phyloP scores from a whole-genome alignment of 768 basidiomycete genomes.

The Arthromyces matolae region DNA sequence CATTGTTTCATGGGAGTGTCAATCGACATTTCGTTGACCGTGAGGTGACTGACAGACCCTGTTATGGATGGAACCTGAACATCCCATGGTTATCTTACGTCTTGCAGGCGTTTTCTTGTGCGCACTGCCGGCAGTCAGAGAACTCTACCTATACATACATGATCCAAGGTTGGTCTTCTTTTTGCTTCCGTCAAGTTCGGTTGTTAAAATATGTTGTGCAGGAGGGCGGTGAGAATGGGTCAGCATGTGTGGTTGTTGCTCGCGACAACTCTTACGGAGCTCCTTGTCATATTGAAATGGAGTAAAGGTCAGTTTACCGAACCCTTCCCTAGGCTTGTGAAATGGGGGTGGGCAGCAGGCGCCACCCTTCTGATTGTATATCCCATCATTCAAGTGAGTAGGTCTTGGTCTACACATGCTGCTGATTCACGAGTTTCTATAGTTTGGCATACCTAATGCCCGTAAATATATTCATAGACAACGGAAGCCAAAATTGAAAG shows the following conservation, averaged over 20 bases:
- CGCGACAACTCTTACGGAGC: conserved; percentile 80
- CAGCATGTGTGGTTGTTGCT: conserved; percentile 85
- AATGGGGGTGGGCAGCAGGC: conserved; percentile 64
- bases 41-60: conserved; percentile 35
- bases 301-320: conserved; percentile 64
- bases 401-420: neutral
- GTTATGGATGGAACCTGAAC: conserved; percentile 89
- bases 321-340: conserved; percentile 60
- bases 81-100: conserved; percentile 74
- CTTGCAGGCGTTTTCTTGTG: conserved; percentile 79
- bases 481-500: conserved; percentile 32
- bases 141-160: conserved; percentile 80
- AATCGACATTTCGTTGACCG: conserved; percentile 2
- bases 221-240: conserved; percentile 84
- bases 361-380: conserved; percentile 61
- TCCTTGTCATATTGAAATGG: conserved; percentile 82
- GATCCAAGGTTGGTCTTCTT: conserved; percentile 57
- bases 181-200: neutral
- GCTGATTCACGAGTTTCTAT: conserved; percentile 8
- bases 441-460: conserved; percentile 66
- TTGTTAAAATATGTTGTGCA: conserved; percentile 24
- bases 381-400: conserved; percentile 61
- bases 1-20: neutral
- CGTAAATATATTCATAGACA: conserved; percentile 50
- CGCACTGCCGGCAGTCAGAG: conserved; percentile 81